These are phyloP conservation scores for Arthrobotrys conoides DNA, from an alignment of 2,329 filamentous ascomycete genomes.

Conservation along the genomic window DNA sequence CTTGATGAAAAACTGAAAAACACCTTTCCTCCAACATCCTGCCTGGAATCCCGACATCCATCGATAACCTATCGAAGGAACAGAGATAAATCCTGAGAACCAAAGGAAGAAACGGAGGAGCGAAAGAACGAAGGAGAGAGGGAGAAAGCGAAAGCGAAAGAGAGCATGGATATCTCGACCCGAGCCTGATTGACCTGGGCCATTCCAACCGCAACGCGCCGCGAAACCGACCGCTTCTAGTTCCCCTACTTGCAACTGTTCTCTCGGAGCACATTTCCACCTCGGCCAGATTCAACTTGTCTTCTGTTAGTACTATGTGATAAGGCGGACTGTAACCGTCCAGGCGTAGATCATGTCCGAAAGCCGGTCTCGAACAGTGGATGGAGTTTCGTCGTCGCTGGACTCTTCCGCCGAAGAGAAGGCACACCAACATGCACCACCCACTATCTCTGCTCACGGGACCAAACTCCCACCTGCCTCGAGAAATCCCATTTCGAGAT, in stretches of 20 bases:
- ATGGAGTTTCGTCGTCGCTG: slow-evolving; percentile 54
- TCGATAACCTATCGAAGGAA: background rate
- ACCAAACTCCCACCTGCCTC: slow-evolving; percentile 8
- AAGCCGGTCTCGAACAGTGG: slow-evolving; percentile 54
- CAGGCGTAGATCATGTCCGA: slow-evolving; percentile 61
- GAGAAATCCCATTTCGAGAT: slow-evolving; percentile 52
- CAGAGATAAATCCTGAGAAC: background rate
- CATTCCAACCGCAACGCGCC: slow-evolving; percentile 36
- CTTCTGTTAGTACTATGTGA: slow-evolving; percentile 51
- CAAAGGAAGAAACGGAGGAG: background rate
- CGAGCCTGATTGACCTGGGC: slow-evolving; percentile 44
- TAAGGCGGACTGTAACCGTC: slow-evolving; percentile 27
- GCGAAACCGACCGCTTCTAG: slow-evolving; percentile 16
- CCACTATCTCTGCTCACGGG: slow-evolving; percentile 14
- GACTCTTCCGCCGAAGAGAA: slow-evolving; percentile 57
- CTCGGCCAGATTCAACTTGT: slow-evolving; percentile 24
- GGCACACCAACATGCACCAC: slow-evolving; percentile 18
- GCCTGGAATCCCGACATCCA: background rate
- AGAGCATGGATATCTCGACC: slow-evolving; percentile 42
- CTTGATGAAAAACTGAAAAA: slow-evolving; percentile 7
- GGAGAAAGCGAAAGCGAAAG: background rate
- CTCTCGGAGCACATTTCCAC: background rate
- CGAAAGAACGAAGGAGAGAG: background rate
- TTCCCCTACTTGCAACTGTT: background rate
- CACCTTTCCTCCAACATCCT: background rate